A percentile compares a stretch with the other conserved stretches of the same genome.
Evolutionary conservation across 2,329 filamentous ascomycete genomes (phyloP).

Genomic region (Colletotrichum sp.): DNA sequence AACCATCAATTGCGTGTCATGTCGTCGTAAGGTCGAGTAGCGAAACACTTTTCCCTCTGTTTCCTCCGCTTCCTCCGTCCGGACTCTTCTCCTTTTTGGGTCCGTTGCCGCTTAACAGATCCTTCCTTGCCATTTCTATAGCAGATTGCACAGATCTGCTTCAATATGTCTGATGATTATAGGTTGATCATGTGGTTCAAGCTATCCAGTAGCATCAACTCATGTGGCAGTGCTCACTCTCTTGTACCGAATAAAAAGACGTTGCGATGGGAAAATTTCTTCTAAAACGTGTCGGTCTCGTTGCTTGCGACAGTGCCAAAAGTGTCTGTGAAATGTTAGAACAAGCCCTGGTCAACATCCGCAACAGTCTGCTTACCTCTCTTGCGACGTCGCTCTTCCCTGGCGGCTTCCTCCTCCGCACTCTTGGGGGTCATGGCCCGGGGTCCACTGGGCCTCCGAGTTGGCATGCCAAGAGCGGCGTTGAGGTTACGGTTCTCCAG

Average conservation of each 20-base stretch:
- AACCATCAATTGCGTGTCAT: conserved; percentile 21
- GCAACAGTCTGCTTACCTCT: conserved; percentile 50
- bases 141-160: conserved; percentile 14
- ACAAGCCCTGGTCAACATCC: background rate
- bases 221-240: conserved; percentile 2
- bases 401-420: conserved; percentile 49
- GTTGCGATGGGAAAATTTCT: background rate
- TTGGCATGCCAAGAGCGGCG: conserved; percentile 55
- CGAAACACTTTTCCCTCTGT: background rate
- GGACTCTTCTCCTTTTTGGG: background rate
- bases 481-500: conserved; percentile 64
- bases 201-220: conserved; percentile 15
- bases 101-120: conserved; percentile 5
- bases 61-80: background rate
- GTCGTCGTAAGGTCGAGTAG: conserved; percentile 21
- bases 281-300: conserved; percentile 60
- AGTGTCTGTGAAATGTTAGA: conserved; percentile 45
- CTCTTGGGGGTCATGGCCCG: conserved; percentile 66
- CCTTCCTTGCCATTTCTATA: background rate
- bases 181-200: conserved; percentile 10
- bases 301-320: conserved; percentile 58
- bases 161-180: conserved; percentile 21
- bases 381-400: conserved; percentile 58
- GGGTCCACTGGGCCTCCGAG: conserved; percentile 61
- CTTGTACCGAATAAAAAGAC: background rate